These are phyloP conservation scores for Rhodosporidiobolus sp. DNA, from an alignment of 768 basidiomycete genomes.

Conservation along the genomic window DNA sequence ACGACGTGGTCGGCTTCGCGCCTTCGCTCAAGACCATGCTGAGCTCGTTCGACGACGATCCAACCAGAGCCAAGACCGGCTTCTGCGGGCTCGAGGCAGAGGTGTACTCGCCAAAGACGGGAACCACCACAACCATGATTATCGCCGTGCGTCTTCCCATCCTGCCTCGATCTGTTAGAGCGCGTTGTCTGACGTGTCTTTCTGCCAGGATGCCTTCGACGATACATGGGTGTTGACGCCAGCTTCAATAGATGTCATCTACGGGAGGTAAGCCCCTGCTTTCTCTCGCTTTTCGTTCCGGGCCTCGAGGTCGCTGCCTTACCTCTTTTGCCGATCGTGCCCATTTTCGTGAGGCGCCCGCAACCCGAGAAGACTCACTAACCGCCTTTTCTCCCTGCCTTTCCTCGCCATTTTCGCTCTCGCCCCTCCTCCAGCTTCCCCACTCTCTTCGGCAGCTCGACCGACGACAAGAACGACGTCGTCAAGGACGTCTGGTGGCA, in stretches of 20 bases:
- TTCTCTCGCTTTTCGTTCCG: neutral
- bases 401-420: no score
- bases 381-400: no score
- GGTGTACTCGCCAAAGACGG: slow-evolving; percentile 31
- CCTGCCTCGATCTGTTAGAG: no score
- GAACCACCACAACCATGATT: slow-evolving; percentile 3
- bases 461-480: slow-evolving; percentile 30
- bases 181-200: no score
- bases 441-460: slow-evolving; percentile 4
- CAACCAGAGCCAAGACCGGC: slow-evolving; percentile 14
- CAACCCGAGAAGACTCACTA: no score
- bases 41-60: slow-evolving; percentile 29
- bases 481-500: slow-evolving; percentile 31
- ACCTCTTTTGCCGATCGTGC: no score
- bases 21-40: slow-evolving; percentile 41
- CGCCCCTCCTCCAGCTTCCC: neutral
- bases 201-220: slow-evolving; percentile 41
- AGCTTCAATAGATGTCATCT: slow-evolving; percentile 22
- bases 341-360: no score
- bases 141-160: slow-evolving; percentile 12
- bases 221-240: slow-evolving; percentile 29
- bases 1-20: slow-evolving; percentile 40
- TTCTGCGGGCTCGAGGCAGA: slow-evolving; percentile 41
- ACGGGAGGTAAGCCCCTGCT: neutral
- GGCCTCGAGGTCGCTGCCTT: fast-evolving